These are phyloP conservation scores for Clarireedia sp. DNA, from an alignment of 2,329 filamentous ascomycete genomes.

Conservation along the genomic window DNA sequence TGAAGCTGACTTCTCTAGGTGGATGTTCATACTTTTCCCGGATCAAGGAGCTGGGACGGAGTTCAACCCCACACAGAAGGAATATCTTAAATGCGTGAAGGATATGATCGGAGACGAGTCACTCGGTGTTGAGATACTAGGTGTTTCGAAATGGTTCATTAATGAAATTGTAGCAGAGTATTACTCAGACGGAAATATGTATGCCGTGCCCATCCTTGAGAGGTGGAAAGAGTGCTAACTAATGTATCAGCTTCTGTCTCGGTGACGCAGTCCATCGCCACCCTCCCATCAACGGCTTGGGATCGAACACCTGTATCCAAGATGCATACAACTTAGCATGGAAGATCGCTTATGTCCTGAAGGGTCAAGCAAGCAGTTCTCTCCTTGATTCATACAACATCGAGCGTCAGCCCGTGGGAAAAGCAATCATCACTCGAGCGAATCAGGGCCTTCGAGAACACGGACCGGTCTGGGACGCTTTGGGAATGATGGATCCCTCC, in stretches of 20 bases:
- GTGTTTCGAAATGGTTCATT: slow-evolving; percentile 50
- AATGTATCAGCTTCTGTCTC: slow-evolving; percentile 33
- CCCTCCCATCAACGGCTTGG: slow-evolving; percentile 48
- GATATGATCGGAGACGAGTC: slow-evolving; percentile 49
- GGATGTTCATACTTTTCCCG: slow-evolving; percentile 49
- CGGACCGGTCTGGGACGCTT: slow-evolving; percentile 35
- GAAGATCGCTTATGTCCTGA: slow-evolving; percentile 43
- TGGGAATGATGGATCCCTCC: slow-evolving; percentile 33
- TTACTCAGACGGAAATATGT: slow-evolving; percentile 35
- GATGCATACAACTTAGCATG: slow-evolving; percentile 49
- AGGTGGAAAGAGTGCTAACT: not conserved
- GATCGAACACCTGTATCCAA: slow-evolving; percentile 51
- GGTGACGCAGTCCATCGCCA: slow-evolving; percentile 53
- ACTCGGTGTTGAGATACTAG: slow-evolving; percentile 42
- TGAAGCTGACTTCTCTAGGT: slow-evolving; percentile 28
- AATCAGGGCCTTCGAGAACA: slow-evolving; percentile 48
- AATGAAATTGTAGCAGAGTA: slow-evolving; percentile 53
- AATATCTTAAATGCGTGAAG: slow-evolving; percentile 39
- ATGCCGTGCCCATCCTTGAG: not conserved
- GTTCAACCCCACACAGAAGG: slow-evolving; percentile 37
- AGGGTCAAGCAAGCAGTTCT: slow-evolving; percentile 31
- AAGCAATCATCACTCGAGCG: slow-evolving; percentile 35
- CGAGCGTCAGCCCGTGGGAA: slow-evolving; percentile 44
- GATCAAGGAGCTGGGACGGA: slow-evolving; percentile 31
- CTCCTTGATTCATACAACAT: slow-evolving; percentile 37